Conservation (phyloP, 176 grass and related monocot genomes). For the Microstegium vimineum region DNA sequence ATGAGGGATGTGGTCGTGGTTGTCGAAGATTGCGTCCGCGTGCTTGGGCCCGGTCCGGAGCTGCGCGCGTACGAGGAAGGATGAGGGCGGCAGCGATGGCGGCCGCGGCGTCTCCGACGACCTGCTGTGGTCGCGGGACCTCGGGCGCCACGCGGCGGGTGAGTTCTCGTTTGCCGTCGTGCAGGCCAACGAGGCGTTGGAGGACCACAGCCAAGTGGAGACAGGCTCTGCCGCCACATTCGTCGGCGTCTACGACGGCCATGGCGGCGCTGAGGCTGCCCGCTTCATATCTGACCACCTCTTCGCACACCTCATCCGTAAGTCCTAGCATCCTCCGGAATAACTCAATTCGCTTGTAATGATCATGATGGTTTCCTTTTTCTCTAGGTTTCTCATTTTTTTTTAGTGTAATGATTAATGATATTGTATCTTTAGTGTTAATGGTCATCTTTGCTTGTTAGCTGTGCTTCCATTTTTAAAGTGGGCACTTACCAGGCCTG, state of each 20-base stretch:
- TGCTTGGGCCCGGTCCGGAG: conserved; percentile 69
- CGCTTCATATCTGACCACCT: conserved; percentile 70
- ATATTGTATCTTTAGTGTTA: neutral
- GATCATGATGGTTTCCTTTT: neutral
- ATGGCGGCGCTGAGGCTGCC: conserved; percentile 68
- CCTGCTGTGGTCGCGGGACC: conserved; percentile 70
- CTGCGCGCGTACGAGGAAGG: conserved; percentile 68
- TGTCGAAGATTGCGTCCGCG: conserved; percentile 53
- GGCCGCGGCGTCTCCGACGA: conserved; percentile 43
- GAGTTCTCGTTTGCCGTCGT: conserved; percentile 74
- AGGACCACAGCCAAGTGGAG: conserved; percentile 85
- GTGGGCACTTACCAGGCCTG: neutral
- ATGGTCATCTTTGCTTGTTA: neutral
- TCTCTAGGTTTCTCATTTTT: neutral
- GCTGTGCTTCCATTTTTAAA: neutral
- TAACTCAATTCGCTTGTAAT: neutral
- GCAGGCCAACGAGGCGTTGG: conserved; percentile 75
- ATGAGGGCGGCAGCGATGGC: conserved; percentile 43
- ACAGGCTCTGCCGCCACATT: conserved; percentile 52
- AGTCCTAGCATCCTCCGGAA: conserved; percentile 11
- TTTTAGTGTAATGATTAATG: neutral
- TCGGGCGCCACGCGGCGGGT: conserved; percentile 62
- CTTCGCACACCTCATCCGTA: conserved; percentile 65
- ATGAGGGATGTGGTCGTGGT: conserved; percentile 81
- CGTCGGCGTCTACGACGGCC: conserved; percentile 78